Evolutionary conservation across 1,284 basidiomycete genomes (phyloP).

Genomic region (Exobasidium cylindrosporum): DNA sequence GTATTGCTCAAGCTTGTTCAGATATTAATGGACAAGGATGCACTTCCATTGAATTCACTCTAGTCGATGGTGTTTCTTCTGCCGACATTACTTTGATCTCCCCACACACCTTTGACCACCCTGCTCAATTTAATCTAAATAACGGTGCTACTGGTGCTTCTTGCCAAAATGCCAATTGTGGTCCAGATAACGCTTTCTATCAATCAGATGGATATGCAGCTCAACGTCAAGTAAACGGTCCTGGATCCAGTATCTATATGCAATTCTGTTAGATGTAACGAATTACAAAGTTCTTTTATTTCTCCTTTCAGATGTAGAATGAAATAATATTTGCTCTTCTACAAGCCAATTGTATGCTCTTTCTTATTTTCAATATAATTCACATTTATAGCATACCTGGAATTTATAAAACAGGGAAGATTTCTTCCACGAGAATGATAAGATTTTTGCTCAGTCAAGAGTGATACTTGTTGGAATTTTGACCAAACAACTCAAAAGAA

Average conservation of each 20-base stretch:
- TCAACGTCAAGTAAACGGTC: constrained; percentile 17
- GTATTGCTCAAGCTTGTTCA: constrained; percentile 14
- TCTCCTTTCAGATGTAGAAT: too few species aligned
- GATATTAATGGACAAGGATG: constrained; percentile 13
- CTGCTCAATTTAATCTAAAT: constrained; percentile 9
- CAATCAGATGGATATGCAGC: constrained; percentile 14
- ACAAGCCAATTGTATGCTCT: too few species aligned
- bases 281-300: too few species aligned
- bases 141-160: constrained; percentile 12
- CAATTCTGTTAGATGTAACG: constrained; percentile 7
- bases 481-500: too few species aligned
- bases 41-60: constrained; percentile 19
- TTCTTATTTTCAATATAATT: too few species aligned
- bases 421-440: too few species aligned
- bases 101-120: constrained; percentile 14
- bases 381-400: too few species aligned
- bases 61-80: constrained; percentile 11
- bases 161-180: constrained; percentile 19
- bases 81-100: constrained; percentile 17
- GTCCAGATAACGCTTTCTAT: constrained; percentile 21
- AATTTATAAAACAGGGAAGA: too few species aligned
- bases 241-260: constrained; percentile 12
- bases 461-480: too few species aligned
- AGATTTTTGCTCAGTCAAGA: too few species aligned
- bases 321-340: too few species aligned